Percentiles rank a stretch among this genome's conserved stretches.
Conservation (phyloP, 176 grass and related monocot genomes). For the Avena sativa region DNA sequence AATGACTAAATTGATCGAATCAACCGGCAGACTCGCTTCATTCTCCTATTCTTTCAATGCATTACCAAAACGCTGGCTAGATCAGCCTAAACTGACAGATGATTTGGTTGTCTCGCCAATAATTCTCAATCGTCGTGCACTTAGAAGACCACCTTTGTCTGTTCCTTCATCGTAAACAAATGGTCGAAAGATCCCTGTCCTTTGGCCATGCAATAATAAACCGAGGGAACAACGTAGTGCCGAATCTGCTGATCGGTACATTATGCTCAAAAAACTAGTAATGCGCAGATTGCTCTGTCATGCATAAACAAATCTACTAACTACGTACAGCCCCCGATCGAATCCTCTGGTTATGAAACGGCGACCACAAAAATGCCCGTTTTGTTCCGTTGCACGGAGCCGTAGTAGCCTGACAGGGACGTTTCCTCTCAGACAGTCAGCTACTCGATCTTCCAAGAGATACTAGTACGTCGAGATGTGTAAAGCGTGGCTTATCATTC, state of each 20-base stretch:
- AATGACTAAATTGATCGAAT: no score
- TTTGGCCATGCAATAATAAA: neutral
- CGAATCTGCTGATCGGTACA: constrained; percentile 4
- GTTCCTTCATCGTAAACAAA: neutral
- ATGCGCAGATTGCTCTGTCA: neutral
- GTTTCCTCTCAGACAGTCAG: no score
- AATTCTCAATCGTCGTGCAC: neutral
- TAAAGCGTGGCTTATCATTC: no score
- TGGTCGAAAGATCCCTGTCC: neutral
- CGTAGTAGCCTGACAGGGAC: neutral
- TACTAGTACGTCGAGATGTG: no score
- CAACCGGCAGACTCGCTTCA: no score
- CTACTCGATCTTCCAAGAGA: no score
- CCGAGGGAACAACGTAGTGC: neutral
- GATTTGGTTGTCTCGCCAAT: neutral
- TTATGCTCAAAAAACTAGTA: neutral
- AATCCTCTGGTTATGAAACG: neutral
- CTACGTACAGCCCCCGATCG: neutral
- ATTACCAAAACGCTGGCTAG: no score
- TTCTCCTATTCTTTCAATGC: no score
- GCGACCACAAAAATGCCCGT: neutral
- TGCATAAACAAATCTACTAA: neutral
- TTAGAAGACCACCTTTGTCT: neutral
- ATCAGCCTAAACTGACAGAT: no score
- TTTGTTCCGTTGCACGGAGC: neutral